Conservation (phyloP, 2,329 filamentous ascomycete genomes). For the Ophiognomonia clavigignenti-juglandacearum region DNA sequence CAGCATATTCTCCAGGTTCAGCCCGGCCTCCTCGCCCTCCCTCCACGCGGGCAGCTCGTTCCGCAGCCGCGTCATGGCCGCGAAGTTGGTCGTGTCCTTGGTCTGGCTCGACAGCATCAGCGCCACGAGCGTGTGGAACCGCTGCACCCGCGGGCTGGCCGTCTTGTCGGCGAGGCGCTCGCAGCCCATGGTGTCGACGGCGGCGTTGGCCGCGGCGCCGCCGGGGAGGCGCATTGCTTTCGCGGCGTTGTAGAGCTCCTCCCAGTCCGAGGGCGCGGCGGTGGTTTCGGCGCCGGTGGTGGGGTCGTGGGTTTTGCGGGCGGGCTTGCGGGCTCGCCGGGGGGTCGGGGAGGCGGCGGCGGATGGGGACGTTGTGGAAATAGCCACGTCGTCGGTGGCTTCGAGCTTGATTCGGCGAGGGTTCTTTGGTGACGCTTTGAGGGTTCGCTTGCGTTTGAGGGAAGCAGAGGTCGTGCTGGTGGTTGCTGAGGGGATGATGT, state of each 20-base stretch:
- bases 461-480: constrained; percentile 11
- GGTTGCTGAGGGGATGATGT: constrained; percentile 22
- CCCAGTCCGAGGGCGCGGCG: constrained; percentile 74
- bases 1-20: constrained; percentile 75
- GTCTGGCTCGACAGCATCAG: constrained; percentile 92
- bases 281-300: constrained; percentile 28
- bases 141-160: constrained; percentile 50
- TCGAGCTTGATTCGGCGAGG: neutral
- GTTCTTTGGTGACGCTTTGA: neutral
- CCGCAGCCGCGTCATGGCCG: constrained; percentile 75
- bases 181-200: constrained; percentile 97
- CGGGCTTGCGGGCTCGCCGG: constrained; percentile 29
- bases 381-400: neutral
- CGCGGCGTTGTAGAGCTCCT: constrained; percentile 71
- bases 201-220: constrained; percentile 62
- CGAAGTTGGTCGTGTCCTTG: constrained; percentile 85
- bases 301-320: constrained; percentile 27
- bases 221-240: constrained; percentile 65
- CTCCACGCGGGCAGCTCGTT: constrained; percentile 58
- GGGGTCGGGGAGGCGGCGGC: constrained; percentile 15
- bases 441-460: constrained; percentile 27
- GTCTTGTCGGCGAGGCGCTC: constrained; percentile 61
- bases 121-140: constrained; percentile 82
- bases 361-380: neutral
- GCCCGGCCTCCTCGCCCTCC: constrained; percentile 40